Conservation (phyloP, 164 flowering plant genomes). For the Euptelea pleiosperma region DNA sequence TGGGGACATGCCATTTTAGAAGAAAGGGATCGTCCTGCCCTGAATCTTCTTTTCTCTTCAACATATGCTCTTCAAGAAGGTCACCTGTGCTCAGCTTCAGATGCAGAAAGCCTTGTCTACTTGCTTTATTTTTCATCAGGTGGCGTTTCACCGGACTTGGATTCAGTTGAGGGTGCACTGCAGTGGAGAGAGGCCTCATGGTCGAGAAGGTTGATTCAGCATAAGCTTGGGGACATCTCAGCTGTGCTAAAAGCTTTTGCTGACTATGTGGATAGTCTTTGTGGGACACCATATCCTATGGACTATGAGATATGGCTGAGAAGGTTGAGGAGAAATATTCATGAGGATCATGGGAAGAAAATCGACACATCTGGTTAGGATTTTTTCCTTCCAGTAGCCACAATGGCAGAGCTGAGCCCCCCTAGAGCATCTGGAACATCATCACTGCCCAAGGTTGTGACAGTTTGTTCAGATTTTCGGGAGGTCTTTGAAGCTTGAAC, state of each 20-base stretch:
- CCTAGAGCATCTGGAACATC: slow-evolving; percentile 11
- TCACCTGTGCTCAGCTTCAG: slow-evolving; percentile 87
- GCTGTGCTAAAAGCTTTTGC: slow-evolving; percentile 90
- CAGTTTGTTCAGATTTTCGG: slow-evolving; percentile 2
- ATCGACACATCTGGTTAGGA: slow-evolving; percentile 38
- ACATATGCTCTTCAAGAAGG: slow-evolving; percentile 88
- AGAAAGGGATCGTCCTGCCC: slow-evolving; percentile 82
- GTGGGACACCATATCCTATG: slow-evolving; percentile 89
- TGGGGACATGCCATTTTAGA: slow-evolving; percentile 96
- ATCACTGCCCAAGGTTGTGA: neutral
- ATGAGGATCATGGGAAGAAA: slow-evolving; percentile 62
- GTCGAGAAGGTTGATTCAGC: slow-evolving; percentile 80
- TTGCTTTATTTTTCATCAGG: slow-evolving; percentile 63
- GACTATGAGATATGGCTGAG: slow-evolving; percentile 87
- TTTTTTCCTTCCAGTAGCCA: neutral
- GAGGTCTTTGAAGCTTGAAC: slow-evolving; percentile 1
- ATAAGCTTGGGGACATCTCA: slow-evolving; percentile 78
- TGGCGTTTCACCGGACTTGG: slow-evolving; percentile 59
- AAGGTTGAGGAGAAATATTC: slow-evolving; percentile 56
- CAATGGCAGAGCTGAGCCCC: slow-evolving; percentile 16
- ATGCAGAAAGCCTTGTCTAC: slow-evolving; percentile 88
- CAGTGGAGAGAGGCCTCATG: slow-evolving; percentile 86
- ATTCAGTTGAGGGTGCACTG: slow-evolving; percentile 85
- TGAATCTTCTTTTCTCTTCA: slow-evolving; percentile 85
- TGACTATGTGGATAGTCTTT: slow-evolving; percentile 87